A percentile compares a stretch with the other conserved stretches of the same genome.
phyloP scores from a whole-genome alignment of 2,329 filamentous ascomycete species.

The Exophiala lecanii-corni region DNA sequence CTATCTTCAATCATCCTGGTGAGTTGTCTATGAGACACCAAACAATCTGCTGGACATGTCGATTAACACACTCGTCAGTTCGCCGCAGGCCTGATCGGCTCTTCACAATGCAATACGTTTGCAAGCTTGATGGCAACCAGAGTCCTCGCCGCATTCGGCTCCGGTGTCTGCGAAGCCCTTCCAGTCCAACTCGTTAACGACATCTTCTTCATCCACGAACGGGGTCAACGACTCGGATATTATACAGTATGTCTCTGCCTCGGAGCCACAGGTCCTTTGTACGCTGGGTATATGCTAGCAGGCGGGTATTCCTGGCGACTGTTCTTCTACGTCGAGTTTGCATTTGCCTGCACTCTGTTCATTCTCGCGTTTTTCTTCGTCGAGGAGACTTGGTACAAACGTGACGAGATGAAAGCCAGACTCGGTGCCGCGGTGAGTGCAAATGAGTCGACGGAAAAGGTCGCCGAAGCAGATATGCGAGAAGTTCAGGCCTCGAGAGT shows the following conservation, averaged over 20 bases:
- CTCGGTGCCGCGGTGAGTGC: constrained; percentile 9
- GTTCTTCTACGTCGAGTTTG: constrained; percentile 58
- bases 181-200: constrained; percentile 47
- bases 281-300: constrained; percentile 58
- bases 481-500: constrained; percentile 25
- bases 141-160: constrained; percentile 41
- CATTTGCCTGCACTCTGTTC: constrained; percentile 44
- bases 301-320: constrained; percentile 56
- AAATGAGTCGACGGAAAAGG: constrained; percentile 12
- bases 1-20: constrained; percentile 39
- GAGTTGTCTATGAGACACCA: constrained; percentile 8
- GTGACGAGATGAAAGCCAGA: constrained; percentile 16
- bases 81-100: constrained; percentile 39
- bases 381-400: constrained; percentile 54
- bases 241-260: constrained; percentile 46
- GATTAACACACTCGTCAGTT: too few relatives aligned
- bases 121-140: constrained; percentile 40
- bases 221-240: constrained; percentile 51
- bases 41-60: too few relatives aligned
- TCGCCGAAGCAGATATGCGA: constrained; percentile 30
- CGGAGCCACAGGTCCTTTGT: constrained; percentile 45
- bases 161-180: constrained; percentile 44
- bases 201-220: constrained; percentile 46
- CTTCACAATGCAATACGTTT: constrained; percentile 38
- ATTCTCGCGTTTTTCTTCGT: constrained; percentile 54